Evolutionary conservation across 2,329 filamentous ascomycete species (phyloP).

Genomic region (Fusarium veterinarium): DNA sequence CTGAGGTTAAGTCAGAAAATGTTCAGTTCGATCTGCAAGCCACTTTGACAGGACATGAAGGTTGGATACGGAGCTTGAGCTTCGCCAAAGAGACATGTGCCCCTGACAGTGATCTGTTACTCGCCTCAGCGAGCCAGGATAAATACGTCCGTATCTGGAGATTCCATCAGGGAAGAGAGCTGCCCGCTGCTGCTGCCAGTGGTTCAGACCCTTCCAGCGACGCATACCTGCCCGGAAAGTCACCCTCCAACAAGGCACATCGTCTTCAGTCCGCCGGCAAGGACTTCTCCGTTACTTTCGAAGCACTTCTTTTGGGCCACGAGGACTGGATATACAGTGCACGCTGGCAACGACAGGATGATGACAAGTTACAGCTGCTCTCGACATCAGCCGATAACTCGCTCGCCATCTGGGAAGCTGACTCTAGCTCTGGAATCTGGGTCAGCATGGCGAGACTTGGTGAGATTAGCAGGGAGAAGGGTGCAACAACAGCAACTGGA

Average conservation of each 20-base stretch:
- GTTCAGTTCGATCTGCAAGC: conserved; percentile 76
- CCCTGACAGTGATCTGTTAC: conserved; percentile 73
- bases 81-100: conserved; percentile 74
- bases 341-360: conserved; percentile 71
- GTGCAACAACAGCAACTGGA: conserved; percentile 94
- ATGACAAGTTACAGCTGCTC: conserved; percentile 75
- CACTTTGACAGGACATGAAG: conserved; percentile 88
- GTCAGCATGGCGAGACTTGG: conserved; percentile 86
- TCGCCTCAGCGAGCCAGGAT: conserved; percentile 96
- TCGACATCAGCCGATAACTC: conserved; percentile 97
- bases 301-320: conserved; percentile 91
- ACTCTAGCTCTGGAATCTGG: conserved; percentile 88
- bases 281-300: conserved; percentile 88
- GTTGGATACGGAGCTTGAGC: conserved; percentile 89
- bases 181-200: conserved; percentile 66
- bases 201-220: conserved; percentile 68
- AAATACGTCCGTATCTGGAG: conserved; percentile 97
- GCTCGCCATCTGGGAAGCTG: conserved; percentile 90
- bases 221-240: conserved; percentile 72
- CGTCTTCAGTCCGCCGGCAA: conserved; percentile 70
- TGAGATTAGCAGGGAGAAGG: conserved; percentile 94
- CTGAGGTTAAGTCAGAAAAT: conserved; percentile 55
- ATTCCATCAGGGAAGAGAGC: conserved; percentile 75
- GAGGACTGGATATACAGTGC: conserved; percentile 99
- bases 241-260: conserved; percentile 90